Conservation (phyloP, 148 eudicot genomes). For the Fagopyrum esculentum region DNA sequence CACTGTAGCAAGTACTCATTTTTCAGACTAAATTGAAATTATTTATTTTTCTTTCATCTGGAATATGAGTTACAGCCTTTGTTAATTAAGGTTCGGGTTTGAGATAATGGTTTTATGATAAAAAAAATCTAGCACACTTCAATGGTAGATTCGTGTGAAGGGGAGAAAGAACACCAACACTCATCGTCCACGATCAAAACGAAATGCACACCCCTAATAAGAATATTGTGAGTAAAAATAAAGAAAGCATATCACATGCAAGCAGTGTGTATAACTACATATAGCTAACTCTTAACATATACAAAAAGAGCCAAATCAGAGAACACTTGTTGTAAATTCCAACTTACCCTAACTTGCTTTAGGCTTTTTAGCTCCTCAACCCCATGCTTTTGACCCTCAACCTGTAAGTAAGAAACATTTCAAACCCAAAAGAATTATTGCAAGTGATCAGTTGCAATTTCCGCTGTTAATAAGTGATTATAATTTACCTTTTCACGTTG, state of each 20-base stretch:
- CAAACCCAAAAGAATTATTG: background rate
- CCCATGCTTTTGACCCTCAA: conserved; percentile 69
- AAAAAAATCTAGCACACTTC: no score
- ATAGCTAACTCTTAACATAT: background rate
- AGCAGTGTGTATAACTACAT: background rate
- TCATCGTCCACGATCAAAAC: no score
- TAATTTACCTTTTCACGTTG: conserved; percentile 75
- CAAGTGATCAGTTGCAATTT: background rate
- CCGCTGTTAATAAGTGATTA: background rate
- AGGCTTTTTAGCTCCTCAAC: conserved; percentile 71
- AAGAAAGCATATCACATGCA: background rate
- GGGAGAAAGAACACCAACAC: no score
- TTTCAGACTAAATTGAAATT: background rate
- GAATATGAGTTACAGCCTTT: no score
- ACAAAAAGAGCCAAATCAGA: background rate
- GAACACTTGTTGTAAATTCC: background rate
- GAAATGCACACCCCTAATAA: no score
- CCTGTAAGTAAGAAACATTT: conserved; percentile 29
- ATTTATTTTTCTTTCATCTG: no score
- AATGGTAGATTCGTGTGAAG: no score
- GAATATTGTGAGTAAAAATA: background rate
- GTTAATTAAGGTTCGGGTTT: background rate
- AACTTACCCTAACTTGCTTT: conserved; percentile 86
- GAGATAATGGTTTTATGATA: background rate
- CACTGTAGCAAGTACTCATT: background rate